Conservation (phyloP, 305 asterid genomes). For the Salvia sclarea region DNA sequence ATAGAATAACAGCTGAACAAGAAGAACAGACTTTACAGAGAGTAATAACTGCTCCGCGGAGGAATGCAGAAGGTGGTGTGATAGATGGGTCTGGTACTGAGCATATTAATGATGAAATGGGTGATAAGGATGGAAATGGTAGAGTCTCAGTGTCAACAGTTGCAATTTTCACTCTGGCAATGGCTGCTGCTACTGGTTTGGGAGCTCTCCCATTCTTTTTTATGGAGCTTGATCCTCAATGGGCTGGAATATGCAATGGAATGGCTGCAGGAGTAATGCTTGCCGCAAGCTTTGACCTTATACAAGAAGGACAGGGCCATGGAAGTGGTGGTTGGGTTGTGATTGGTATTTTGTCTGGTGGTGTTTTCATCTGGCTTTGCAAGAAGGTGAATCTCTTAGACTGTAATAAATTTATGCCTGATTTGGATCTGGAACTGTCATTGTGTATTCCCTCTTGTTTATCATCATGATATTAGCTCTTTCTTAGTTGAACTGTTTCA, state of each 20-base stretch:
- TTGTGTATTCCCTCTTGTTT: neutral
- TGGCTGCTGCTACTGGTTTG: slow-evolving; percentile 99
- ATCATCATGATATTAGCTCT: slow-evolving; percentile 10
- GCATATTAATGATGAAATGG: slow-evolving; percentile 45
- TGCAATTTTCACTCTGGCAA: slow-evolving; percentile 79
- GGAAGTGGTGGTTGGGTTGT: slow-evolving; percentile 98
- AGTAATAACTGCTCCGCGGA: slow-evolving; percentile 65
- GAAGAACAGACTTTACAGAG: slow-evolving; percentile 44
- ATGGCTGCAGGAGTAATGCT: slow-evolving; percentile 99
- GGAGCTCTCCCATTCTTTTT: slow-evolving; percentile 96
- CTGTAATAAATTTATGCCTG: slow-evolving; percentile 3
- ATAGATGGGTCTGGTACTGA: slow-evolving; percentile 90
- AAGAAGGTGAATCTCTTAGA: slow-evolving; percentile 61
- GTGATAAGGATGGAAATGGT: slow-evolving; percentile 46
- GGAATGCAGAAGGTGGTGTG: slow-evolving; percentile 58
- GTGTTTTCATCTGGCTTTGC: slow-evolving; percentile 86
- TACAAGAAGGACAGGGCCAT: slow-evolving; percentile 94
- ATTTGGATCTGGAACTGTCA: slow-evolving; percentile 16
- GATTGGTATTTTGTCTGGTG: slow-evolving; percentile 84
- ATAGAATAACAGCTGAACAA: slow-evolving; percentile 40
- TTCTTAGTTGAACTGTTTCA: neutral
- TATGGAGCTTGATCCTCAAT: slow-evolving; percentile 91
- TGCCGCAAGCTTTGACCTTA: slow-evolving; percentile 98
- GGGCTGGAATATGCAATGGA: slow-evolving; percentile 99
- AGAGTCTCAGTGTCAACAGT: slow-evolving; percentile 85